Base-by-base conservation (phyloP, 768 basidiomycete species). In the Ephemerocybe angulata region DNA sequence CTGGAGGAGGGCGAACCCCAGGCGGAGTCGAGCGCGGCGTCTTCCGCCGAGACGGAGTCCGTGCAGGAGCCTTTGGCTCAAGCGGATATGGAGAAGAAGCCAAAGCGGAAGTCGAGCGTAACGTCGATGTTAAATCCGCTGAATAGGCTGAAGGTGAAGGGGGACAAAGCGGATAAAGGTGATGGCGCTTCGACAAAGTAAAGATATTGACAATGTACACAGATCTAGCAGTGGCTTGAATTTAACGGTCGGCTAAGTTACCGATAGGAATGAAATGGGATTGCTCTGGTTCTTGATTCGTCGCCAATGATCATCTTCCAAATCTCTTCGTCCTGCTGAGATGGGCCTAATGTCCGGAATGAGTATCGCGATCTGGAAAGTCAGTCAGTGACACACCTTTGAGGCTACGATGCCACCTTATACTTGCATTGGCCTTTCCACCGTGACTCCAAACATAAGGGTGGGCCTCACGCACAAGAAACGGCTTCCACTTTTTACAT, bases 401-500 rank as follows among this genome's bases (percentile, higher is more conserved):
- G 15, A 27, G 43, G 24, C 25, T 46, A 7, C 21, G 43, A 22
- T 8, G 12, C 48, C 48, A 50, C 21, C 30, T 31, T 22, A 50
- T 13, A 30, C 30, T 19, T 21, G 48, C 48, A 3, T 19, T 29
- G 12, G 12, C 48, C 3, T 50, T 31, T 33, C 29, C 48, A 11
- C 11, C 7, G 31, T 19, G 25, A 31, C 19, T 19, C 48, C 48
- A 50, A 11, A 19, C 19, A 35, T 50, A 50, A 2, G 48, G 48
- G n/a, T 22, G 1, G 31, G 30, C 29, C 7, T 50, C 48, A 7
- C 30, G 48, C n/a, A 50, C 8, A 19, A 50, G 48, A 22, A 33
- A 50, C 15, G 48, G 48, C 21, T 33, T 50, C 48, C 48, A 50
- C 29, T 50, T 50, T 4, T 50, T 31, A 30, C 48, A 50, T 6